phyloP scores from a whole-genome alignment of 1,284 basidiomycete species.

The Fomitopsis betulina region DNA sequence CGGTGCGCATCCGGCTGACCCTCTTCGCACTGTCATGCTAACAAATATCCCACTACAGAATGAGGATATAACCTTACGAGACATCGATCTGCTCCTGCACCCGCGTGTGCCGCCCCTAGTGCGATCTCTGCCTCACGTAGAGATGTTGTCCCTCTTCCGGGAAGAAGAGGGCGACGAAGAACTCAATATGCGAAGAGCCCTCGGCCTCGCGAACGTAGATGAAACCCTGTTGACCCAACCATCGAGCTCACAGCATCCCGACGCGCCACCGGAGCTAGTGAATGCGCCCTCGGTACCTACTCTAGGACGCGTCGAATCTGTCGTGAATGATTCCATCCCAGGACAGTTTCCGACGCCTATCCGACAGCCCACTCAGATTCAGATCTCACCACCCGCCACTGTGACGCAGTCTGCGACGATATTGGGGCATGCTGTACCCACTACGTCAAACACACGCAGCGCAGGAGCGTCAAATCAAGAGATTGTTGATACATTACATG shows the following conservation, averaged over 20 bases:
- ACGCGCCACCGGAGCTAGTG: neutral
- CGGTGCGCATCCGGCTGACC: constrained; percentile 11
- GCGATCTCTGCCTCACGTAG: constrained; percentile 60
- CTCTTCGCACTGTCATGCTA: neutral
- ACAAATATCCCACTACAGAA: constrained; percentile 6
- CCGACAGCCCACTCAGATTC: neutral
- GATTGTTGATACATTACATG: neutral
- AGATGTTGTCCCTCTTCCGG: constrained; percentile 53
- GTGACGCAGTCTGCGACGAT: neutral
- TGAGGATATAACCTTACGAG: constrained; percentile 26
- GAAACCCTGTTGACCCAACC: neutral
- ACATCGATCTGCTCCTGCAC: constrained; percentile 64
- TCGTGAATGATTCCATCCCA: neutral
- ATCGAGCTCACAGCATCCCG: neutral
- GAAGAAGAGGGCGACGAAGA: constrained; percentile 64
- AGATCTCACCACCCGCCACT: neutral
- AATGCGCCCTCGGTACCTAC: neutral
- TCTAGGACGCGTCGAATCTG: neutral
- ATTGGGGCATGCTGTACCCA: neutral
- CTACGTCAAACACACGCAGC: neutral
- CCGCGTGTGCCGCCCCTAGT: constrained; percentile 74
- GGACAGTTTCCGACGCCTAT: neutral
- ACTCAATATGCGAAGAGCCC: constrained; percentile 33
- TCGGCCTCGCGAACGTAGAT: constrained; percentile 25
- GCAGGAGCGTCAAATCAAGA: neutral